Evolutionary conservation across 345 rosid species (phyloP).

Genomic region (Kandelia obovata): DNA sequence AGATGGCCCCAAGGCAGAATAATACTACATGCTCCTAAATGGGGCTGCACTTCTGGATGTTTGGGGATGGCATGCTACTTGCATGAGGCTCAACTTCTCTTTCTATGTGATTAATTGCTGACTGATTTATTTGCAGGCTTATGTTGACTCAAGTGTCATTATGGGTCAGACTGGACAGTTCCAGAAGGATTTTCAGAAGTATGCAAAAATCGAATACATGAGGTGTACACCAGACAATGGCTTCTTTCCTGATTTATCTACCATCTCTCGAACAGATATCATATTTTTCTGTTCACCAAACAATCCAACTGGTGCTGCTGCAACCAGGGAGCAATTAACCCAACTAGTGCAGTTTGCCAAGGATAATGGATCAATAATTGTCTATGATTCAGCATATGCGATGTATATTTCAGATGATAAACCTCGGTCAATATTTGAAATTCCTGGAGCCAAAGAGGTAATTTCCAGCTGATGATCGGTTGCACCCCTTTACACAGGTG

Average conservation of each 20-base stretch:
- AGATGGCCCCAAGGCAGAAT: background rate
- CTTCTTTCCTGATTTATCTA: slow-evolving; percentile 86
- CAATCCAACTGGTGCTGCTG: slow-evolving; percentile 94
- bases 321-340: slow-evolving; percentile 78
- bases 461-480: background rate
- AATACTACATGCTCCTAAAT: background rate
- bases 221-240: slow-evolving; percentile 90
- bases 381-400: slow-evolving; percentile 94
- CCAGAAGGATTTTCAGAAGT: slow-evolving; percentile 61
- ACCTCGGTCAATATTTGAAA: slow-evolving; percentile 86
- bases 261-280: slow-evolving; percentile 65
- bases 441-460: slow-evolving; percentile 98
- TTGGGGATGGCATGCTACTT: background rate
- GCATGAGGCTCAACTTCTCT: background rate
- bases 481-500: background rate
- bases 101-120: background rate
- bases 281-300: slow-evolving; percentile 97
- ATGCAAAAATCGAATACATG: slow-evolving; percentile 83
- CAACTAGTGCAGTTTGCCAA: slow-evolving; percentile 75
- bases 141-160: slow-evolving; percentile 92
- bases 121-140: slow-evolving; percentile 54
- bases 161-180: slow-evolving; percentile 89
- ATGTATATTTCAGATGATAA: slow-evolving; percentile 79
- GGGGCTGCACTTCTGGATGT: background rate
- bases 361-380: slow-evolving; percentile 85